A percentile compares a stretch with the other conserved stretches of the same genome.
These are phyloP conservation scores for Pulicaria dysenterica DNA, from an alignment of 129 eudicot species.

Conservation along the genomic window DNA sequence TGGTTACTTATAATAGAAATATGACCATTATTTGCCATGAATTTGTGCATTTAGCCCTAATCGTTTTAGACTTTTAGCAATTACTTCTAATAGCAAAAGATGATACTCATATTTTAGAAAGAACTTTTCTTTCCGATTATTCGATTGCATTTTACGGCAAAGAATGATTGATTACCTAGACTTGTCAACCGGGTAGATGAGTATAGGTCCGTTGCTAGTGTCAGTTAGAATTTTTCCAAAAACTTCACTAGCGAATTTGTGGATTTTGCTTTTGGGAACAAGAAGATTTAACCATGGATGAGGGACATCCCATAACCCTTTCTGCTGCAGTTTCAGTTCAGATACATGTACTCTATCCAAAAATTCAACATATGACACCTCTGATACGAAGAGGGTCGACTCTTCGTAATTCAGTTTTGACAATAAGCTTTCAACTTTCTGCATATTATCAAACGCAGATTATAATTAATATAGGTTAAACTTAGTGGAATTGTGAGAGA, in stretches of 20 bases:
- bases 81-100: too few relatives aligned
- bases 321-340: constrained; percentile 70
- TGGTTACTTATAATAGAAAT: too few relatives aligned
- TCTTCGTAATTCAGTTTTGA: constrained; percentile 60
- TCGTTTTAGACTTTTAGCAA: too few relatives aligned
- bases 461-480: neutral
- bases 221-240: constrained; percentile 91
- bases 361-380: constrained; percentile 79
- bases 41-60: too few relatives aligned
- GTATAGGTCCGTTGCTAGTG: constrained; percentile 90
- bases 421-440: constrained; percentile 64
- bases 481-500: neutral
- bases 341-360: constrained; percentile 85
- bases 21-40: too few relatives aligned
- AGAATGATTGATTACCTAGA: constrained; percentile 57
- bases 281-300: constrained; percentile 98
- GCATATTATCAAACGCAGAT: constrained; percentile 35
- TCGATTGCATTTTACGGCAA: too few relatives aligned
- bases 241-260: constrained; percentile 64
- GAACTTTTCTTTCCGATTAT: too few relatives aligned
- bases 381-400: constrained; percentile 73
- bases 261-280: constrained; percentile 71
- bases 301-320: constrained; percentile 91
- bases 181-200: constrained; percentile 92
- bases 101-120: too few relatives aligned